These are phyloP conservation scores for Lentinus brumalis DNA, from an alignment of 768 basidiomycete species.

Conservation along the genomic window DNA sequence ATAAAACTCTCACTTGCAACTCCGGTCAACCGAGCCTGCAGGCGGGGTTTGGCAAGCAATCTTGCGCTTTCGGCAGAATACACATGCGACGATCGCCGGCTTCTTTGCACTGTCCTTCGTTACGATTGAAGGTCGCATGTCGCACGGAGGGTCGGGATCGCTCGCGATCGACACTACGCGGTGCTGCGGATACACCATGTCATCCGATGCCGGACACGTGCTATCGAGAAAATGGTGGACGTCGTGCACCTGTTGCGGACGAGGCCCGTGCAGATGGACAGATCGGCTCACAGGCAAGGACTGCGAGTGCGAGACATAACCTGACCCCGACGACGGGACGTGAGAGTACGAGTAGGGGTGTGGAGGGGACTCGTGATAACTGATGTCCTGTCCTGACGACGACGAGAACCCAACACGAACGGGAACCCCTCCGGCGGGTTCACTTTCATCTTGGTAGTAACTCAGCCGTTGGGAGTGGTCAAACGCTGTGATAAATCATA, in stretches of 20 bases:
- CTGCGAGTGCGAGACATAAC: constrained; percentile 3
- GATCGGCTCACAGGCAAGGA: not conserved
- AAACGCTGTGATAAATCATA: not conserved
- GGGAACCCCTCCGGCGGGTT: constrained; percentile 2
- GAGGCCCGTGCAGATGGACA: constrained; percentile 18
- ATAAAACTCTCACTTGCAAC: constrained; percentile 35
- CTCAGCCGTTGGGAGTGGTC: not conserved
- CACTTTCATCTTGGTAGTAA: not conserved
- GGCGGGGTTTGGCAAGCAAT: constrained; percentile 39
- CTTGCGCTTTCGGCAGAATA: constrained; percentile 43
- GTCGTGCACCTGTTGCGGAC: constrained; percentile 14
- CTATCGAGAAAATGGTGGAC: constrained; percentile 7
- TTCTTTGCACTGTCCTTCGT: constrained; percentile 35
- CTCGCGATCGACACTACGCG: constrained; percentile 20
- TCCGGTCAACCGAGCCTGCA: constrained; percentile 32
- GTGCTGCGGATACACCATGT: constrained; percentile 8
- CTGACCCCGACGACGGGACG: constrained; percentile 5
- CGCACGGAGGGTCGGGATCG: constrained; percentile 13
- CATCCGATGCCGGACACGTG: constrained; percentile 6
- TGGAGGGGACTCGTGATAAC: constrained; percentile 9
- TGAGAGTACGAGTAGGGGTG: constrained; percentile 16
- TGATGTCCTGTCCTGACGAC: not conserved
- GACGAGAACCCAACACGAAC: not conserved
- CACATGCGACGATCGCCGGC: constrained; percentile 40
- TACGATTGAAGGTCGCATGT: constrained; percentile 21